These are phyloP conservation scores for Saccharum officinarum DNA, from an alignment of 176 grass and related monocot species.

Conservation along the genomic window DNA sequence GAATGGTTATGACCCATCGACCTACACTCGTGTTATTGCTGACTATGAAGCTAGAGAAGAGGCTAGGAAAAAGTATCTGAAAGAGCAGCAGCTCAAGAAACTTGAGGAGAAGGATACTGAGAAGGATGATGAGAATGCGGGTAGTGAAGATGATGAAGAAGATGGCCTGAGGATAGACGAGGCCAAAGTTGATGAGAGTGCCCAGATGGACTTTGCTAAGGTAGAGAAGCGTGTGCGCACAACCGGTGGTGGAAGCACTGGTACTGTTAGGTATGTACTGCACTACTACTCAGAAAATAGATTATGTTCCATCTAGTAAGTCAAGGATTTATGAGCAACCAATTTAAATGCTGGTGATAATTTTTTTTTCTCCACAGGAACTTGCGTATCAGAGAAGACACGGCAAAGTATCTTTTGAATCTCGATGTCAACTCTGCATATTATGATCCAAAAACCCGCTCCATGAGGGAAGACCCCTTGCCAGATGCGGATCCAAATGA, in stretches of 20 bases:
- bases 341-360: not conserved
- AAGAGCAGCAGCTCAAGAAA: slow-evolving; percentile 94
- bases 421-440: slow-evolving; percentile 97
- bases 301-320: not conserved
- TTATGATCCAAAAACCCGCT: slow-evolving; percentile 97
- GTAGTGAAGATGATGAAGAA: slow-evolving; percentile 79
- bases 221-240: slow-evolving; percentile 96
- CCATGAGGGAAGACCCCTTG: slow-evolving; percentile 93
- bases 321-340: not conserved
- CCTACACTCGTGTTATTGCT: slow-evolving; percentile 77
- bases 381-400: slow-evolving; percentile 97
- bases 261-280: slow-evolving; percentile 77
- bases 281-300: not conserved
- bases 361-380: slow-evolving; percentile 55
- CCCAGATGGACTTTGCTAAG: slow-evolving; percentile 98
- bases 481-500: slow-evolving; percentile 96
- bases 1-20: slow-evolving; percentile 88
- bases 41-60: slow-evolving; percentile 87
- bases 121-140: slow-evolving; percentile 46
- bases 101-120: slow-evolving; percentile 84
- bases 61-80: slow-evolving; percentile 86
- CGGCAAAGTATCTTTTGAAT: slow-evolving; percentile 91
- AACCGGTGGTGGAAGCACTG: slow-evolving; percentile 95
- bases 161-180: slow-evolving; percentile 89
- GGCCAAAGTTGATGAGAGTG: slow-evolving; percentile 96